phyloP scores from a whole-genome alignment of 2,329 filamentous ascomycete species.

The Cercospora sp. region DNA sequence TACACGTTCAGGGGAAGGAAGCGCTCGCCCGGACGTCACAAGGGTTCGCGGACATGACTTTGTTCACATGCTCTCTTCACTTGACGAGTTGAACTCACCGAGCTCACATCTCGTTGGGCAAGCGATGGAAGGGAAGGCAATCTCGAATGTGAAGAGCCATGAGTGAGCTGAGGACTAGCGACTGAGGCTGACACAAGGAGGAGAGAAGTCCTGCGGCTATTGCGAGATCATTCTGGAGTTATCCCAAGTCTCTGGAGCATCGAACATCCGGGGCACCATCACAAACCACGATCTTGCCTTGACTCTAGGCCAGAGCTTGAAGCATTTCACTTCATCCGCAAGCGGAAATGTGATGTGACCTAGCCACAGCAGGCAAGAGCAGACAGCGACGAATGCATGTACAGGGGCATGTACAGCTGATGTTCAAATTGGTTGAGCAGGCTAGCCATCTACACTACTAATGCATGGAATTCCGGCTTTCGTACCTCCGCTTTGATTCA shows the following conservation, averaged over 20 bases:
- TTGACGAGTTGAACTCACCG: neutral
- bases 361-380: neutral
- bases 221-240: too few species aligned
- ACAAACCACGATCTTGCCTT: neutral
- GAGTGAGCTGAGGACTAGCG: neutral
- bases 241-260: neutral
- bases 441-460: neutral
- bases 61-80: neutral
- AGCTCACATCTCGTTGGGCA: neutral
- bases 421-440: neutral
- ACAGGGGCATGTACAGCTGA: neutral
- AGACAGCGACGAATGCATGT: neutral
- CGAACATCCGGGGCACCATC: neutral
- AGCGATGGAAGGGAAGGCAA: neutral
- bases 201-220: neutral
- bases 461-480: neutral
- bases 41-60: neutral
- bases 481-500: neutral
- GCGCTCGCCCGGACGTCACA: neutral
- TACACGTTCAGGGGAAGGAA: neutral
- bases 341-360: neutral
- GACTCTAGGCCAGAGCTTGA: neutral
- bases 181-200: neutral
- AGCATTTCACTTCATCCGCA: neutral
- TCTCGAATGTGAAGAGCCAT: neutral